Percentiles rank a stretch among this genome's conserved stretches.
Evolutionary conservation across 345 rosid genomes (phyloP).

Genomic region (Kandelia obovata): DNA sequence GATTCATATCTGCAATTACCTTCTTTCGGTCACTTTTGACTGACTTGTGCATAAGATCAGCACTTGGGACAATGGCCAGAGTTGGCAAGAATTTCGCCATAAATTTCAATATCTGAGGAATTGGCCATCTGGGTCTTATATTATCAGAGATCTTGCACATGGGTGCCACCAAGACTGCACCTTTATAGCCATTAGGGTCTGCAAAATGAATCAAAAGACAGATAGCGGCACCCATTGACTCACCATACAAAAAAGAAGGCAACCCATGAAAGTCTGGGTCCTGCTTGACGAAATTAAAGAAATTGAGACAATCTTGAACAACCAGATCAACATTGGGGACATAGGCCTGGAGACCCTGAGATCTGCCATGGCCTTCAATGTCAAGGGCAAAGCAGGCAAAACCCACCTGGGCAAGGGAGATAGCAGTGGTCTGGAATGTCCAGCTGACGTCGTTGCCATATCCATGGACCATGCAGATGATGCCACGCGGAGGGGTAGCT

Average conservation of each 20-base stretch:
- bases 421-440: constrained; percentile 66
- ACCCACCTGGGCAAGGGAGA: constrained; percentile 70
- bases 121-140: constrained; percentile 73
- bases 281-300: constrained; percentile 46
- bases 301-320: constrained; percentile 53
- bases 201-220: constrained; percentile 57
- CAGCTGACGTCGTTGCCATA: constrained; percentile 82
- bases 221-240: constrained; percentile 86
- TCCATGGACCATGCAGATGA: constrained; percentile 79
- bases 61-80: constrained; percentile 67
- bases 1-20: constrained; percentile 52
- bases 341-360: constrained; percentile 59
- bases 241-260: constrained; percentile 67
- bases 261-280: constrained; percentile 34
- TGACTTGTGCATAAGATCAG: constrained; percentile 53
- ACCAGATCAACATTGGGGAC: constrained; percentile 69
- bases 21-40: constrained; percentile 63
- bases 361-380: constrained; percentile 79
- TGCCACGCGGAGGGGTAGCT: constrained; percentile 46
- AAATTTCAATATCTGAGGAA: constrained; percentile 47
- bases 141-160: constrained; percentile 84
- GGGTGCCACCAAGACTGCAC: constrained; percentile 74
- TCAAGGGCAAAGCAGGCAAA: constrained; percentile 81
- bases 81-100: constrained; percentile 71
- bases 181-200: constrained; percentile 49